These are phyloP conservation scores for Thuidium tamariscinum DNA, from an alignment of 225 moss, liverwort and hornwort genomes.

Conservation along the genomic window DNA sequence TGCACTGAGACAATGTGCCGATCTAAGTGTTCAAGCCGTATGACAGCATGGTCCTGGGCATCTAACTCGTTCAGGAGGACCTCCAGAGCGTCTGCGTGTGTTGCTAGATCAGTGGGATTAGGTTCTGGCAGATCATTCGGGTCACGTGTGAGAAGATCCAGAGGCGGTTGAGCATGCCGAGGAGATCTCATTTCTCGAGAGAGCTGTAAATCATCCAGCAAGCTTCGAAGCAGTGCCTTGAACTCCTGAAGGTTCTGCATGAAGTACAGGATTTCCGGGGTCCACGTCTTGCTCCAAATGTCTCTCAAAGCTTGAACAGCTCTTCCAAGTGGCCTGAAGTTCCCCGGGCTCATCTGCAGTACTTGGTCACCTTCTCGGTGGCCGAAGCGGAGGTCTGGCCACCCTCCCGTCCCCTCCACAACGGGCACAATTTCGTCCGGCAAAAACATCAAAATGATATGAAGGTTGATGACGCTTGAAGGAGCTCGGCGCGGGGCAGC, in stretches of 20 bases:
- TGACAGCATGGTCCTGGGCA: neutral
- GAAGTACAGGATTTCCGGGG: neutral
- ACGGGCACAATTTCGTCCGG: neutral
- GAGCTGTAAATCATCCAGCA: neutral
- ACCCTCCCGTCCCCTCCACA: neutral
- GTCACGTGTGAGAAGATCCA: neutral
- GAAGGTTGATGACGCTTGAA: neutral
- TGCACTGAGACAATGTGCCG: neutral
- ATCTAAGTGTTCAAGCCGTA: neutral
- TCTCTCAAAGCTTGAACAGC: neutral
- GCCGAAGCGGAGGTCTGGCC: neutral
- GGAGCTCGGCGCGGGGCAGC: neutral
- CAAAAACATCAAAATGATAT: neutral
- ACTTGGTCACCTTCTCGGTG: neutral
- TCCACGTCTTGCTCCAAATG: neutral
- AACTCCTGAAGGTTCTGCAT: neutral
- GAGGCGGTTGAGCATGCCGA: neutral
- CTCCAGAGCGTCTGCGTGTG: neutral
- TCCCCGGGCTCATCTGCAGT: no score
- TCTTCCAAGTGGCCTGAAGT: neutral
- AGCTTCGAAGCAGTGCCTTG: neutral
- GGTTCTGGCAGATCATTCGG: no score
- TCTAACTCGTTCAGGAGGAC: neutral
- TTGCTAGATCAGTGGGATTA: neutral
- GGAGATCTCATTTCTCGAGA: neutral